A percentile compares a stretch with the other conserved stretches of the same genome.
These are phyloP conservation scores for Hypoxylon sp. DNA, from an alignment of 2,329 filamentous ascomycete species.

Conservation along the genomic window DNA sequence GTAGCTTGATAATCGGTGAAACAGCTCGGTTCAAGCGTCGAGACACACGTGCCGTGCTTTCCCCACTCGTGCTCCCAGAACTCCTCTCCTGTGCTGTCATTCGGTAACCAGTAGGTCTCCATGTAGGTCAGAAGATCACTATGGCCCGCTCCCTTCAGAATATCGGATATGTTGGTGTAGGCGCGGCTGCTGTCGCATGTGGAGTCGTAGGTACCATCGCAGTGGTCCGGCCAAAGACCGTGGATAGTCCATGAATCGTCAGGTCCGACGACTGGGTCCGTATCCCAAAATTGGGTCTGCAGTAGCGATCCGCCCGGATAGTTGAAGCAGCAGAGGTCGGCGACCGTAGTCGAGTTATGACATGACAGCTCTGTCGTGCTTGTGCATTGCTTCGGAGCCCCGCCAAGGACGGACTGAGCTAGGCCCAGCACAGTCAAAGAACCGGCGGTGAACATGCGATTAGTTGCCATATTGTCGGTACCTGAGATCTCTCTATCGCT, in stretches of 20 bases:
- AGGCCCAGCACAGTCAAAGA: slow-evolving; percentile 18
- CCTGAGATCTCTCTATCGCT: slow-evolving; percentile 1
- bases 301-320: slow-evolving; percentile 75
- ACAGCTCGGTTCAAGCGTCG: slow-evolving; percentile 72
- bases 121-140: slow-evolving; percentile 70
- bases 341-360: slow-evolving; percentile 33
- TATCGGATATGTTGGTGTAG: slow-evolving; percentile 71
- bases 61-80: slow-evolving; percentile 81
- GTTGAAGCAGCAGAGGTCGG: slow-evolving; percentile 78
- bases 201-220: slow-evolving; percentile 73
- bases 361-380: slow-evolving; percentile 35
- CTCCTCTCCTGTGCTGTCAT: slow-evolving; percentile 67
- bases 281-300: slow-evolving; percentile 82
- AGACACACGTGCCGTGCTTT: slow-evolving; percentile 79
- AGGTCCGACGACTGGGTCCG: slow-evolving; percentile 69
- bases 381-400: slow-evolving; percentile 19
- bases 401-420: slow-evolving; percentile 20
- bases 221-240: slow-evolving; percentile 73
- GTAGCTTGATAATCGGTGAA: slow-evolving; percentile 67
- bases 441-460: slow-evolving; percentile 16
- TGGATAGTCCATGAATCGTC: slow-evolving; percentile 78
- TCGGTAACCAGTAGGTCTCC: slow-evolving; percentile 76
- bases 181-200: slow-evolving; percentile 69
- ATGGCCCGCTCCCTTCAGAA: slow-evolving; percentile 56
- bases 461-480: slow-evolving; percentile 14